Evolutionary conservation across 768 basidiomycete genomes (phyloP).

Genomic region (Tulasnella sp.): DNA sequence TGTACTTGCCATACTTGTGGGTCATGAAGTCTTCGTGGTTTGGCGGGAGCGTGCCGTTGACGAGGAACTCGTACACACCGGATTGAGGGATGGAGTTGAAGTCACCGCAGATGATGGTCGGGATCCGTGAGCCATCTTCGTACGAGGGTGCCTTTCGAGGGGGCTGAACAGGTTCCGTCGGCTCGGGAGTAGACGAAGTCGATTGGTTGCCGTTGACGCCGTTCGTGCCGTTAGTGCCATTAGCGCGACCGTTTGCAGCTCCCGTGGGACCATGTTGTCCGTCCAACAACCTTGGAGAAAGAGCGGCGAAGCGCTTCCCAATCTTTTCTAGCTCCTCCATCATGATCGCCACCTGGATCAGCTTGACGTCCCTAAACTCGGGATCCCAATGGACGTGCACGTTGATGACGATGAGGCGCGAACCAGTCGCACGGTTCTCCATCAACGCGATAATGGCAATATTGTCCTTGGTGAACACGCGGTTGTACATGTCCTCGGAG

Average conservation of each 20-base stretch:
- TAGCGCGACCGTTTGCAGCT: conserved; percentile 3
- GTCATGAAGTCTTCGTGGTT: conserved; percentile 90
- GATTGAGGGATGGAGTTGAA: conserved; percentile 86
- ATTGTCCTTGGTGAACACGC: conserved; percentile 90
- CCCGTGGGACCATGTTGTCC: conserved; percentile 7
- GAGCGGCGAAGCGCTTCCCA: conserved; percentile 73
- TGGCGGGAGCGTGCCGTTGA: conserved; percentile 60
- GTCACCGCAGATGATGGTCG: conserved; percentile 88
- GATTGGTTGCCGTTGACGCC: conserved; percentile 25
- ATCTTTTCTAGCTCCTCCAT: conserved; percentile 92
- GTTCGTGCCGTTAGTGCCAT: background rate
- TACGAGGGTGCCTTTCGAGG: conserved; percentile 63
- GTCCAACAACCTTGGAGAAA: conserved; percentile 53
- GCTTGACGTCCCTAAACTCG: conserved; percentile 89
- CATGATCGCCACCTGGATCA: conserved; percentile 90
- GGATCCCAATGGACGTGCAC: conserved; percentile 93
- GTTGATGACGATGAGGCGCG: conserved; percentile 84
- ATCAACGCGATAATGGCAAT: conserved; percentile 83
- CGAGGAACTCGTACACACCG: conserved; percentile 88
- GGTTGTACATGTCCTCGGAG: conserved; percentile 99
- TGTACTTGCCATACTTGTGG: conserved; percentile 88
- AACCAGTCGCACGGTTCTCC: conserved; percentile 82
- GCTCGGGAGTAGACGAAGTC: conserved; percentile 31
- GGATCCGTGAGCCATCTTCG: conserved; percentile 82
- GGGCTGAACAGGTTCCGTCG: conserved; percentile 36